Evolutionary conservation across 2,329 filamentous ascomycete species (phyloP), one percentile per base, ranked within the genome.

Genomic region (Nemania sp.): DNA sequence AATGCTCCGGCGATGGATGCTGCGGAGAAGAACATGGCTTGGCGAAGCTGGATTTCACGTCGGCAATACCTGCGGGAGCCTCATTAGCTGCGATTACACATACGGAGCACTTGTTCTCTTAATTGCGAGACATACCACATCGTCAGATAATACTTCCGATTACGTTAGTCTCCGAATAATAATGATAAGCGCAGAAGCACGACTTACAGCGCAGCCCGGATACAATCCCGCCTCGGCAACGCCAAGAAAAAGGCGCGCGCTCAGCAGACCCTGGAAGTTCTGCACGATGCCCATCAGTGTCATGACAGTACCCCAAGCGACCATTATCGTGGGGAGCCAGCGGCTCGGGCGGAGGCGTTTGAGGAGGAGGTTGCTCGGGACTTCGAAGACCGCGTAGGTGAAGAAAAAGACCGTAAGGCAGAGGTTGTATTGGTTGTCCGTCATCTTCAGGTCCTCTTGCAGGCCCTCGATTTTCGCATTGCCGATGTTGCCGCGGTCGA

Each of bases 1-100:
- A 91, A 91, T 0, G 86, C 90, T 0, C 90, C 90, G 0, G 90
- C 89, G 0, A 94, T 75, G 0, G 90, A 89, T 0, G 90, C 89
- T 0, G 89, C 89, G 0, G 87, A 89, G 75, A 93, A 95, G 78
- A 94, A 93, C 46, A 92, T 81, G 1, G 90, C 89, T 57, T 79
- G 77, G 0, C 80, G 73, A 19, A 80, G 67, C 49, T 80, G 78
- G 24, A 81, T 77, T 56, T 83, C 80, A 45, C 79, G 75, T n/a
- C 80, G 75, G 17, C 75, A 80, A 54, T 84, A 84, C 60, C 60
- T 61, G 45, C 4, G 9, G 9, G 14, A 8, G 4, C 9, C 41
- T 14, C 37, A 28, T 56, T 23, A 59, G 45, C 19, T 37, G 8
- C 17, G 24, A 1, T 9, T 34, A 14, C 5, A 6, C 19, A 5